Evolutionary conservation across 2,329 filamentous ascomycete genomes (phyloP), one percentile per base, ranked within the genome.

Genomic region (Aspergillus terreus): DNA sequence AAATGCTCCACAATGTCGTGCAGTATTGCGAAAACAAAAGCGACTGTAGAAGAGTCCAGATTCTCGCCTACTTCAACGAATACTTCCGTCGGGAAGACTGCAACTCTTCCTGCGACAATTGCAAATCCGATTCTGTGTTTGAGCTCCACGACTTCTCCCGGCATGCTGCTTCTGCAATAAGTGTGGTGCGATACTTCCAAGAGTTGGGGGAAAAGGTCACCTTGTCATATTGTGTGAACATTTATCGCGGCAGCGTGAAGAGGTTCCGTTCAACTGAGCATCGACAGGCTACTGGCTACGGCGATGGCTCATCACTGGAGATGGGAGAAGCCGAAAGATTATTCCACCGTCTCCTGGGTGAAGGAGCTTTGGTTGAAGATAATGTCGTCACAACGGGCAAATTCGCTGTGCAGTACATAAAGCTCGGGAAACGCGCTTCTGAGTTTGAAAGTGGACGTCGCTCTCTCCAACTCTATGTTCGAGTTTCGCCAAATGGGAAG

Each of bases 51-150:
- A 82, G 94, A 54, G 86, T 88, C 1, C 89, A 95, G 69, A 86
- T 99, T 14, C 82, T 99, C 32, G 82, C 82, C n/a, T 99, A 99
- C 70, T 99, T 99, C 75, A 91, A 87, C 51, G 95, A 99, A 70
- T 78, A 78, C 1, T 99, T 97, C 66, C 75, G 82, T 47, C 77
- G 78, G 35, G 80, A 82, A 11, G 80, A 89, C 47, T 99, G 94
- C 71, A 77, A 83, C 45, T 78, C 81, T 46, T 81, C 80, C 1
- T 99, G 94, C 70, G 95, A 99, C 75, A 97, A 96, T 66, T 99
- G 94, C 77, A 83, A 80, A 57, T 88, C 85, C 2, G 84, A 83
- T 21, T 77, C 82, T 43, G 79, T 80, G 3, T 94, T 90, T 63
- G 84, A 91, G 60, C 77, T 81, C 47, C 79, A 83, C 52, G 91